Base-by-base conservation (phyloP, 768 basidiomycete genomes). In the Leccinum uliginosum region DNA sequence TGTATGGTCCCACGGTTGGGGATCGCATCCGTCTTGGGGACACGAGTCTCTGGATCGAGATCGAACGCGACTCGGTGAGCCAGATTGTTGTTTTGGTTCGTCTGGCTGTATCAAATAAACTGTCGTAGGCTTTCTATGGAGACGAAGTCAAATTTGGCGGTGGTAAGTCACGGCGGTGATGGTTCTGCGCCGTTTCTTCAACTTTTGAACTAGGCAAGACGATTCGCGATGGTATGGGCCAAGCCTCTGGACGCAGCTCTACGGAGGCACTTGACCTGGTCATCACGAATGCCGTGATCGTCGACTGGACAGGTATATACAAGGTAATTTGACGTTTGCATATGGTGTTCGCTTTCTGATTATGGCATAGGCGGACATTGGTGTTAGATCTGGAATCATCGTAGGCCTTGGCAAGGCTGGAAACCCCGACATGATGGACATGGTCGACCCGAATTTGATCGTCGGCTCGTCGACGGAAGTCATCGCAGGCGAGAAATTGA, bases 91-190 rank as follows among this genome's bases (percentile, higher is more conserved):
- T 34, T 21, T 35, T 50, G 24, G 14, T 10, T 34, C 5, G 35
- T 45, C 59, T 23, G 34, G 6, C 51, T 24, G 15, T 54, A 35
- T 24, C 12, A 0, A 30, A 30, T 2, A n/a, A 55, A 8, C 9
- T 59, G 26, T 30, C 2, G 2, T 56, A 91, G 85, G 90, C 95
- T 5, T 76, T 84, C 4, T 96, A 97, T 67, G 97, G 96, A 2
- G 96, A 98, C 57, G 96, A 98, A 73, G 89, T 91, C 74, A 98
- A 98, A 74, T 99, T 99, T 65, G 97, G 97, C 8, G 96, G 94
- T 66, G 96, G 93, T 85, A 65, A 59, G 74, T 58, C 43, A 14
- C 46, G 0, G 11, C 7, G 21, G 24, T 21, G 40, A 53, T 6
- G 1, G 17, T 14, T 44, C 45, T 29, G 29, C 30, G 24, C 21